Percentiles rank a stretch among this genome's conserved stretches.
Evolutionary conservation across 129 eudicot species (phyloP).

Genomic region (Logfia minima): DNA sequence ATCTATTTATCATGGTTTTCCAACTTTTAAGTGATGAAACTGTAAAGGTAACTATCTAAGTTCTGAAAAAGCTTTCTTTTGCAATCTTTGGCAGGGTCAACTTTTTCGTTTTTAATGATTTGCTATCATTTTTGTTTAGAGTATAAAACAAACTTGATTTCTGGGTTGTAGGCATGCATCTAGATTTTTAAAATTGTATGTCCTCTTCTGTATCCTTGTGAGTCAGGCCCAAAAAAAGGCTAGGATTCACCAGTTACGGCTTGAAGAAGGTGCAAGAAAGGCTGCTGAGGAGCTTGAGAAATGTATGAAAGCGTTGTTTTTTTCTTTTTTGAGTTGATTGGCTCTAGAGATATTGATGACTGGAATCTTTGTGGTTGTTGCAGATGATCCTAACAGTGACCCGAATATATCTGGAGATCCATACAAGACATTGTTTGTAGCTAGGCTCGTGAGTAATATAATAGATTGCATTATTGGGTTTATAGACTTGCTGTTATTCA

Average conservation of each 20-base stretch:
- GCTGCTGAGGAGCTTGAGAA: slow-evolving; percentile 95
- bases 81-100: background rate
- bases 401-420: slow-evolving; percentile 98
- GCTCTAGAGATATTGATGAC: background rate
- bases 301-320: slow-evolving; percentile 41
- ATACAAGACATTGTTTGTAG: slow-evolving; percentile 87
- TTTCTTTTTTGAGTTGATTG: background rate
- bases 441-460: slow-evolving; percentile 76
- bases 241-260: slow-evolving; percentile 74
- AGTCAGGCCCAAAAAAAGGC: slow-evolving; percentile 74
- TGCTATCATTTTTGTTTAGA: background rate
- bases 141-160: background rate
- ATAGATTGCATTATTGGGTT: slow-evolving; percentile 1
- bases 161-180: background rate
- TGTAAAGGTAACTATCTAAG: background rate
- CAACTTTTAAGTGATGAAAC: background rate
- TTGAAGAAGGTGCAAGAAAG: slow-evolving; percentile 91
- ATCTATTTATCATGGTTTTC: no score
- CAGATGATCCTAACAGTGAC: slow-evolving; percentile 83
- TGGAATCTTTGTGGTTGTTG: slow-evolving; percentile 14
- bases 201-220: slow-evolving; percentile 8
- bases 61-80: background rate
- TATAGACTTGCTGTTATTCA: slow-evolving; percentile 13
- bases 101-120: no score
- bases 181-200: background rate